These are phyloP conservation scores for Castanea mollissima DNA, from an alignment of 306 rosid genomes.

Conservation along the genomic window DNA sequence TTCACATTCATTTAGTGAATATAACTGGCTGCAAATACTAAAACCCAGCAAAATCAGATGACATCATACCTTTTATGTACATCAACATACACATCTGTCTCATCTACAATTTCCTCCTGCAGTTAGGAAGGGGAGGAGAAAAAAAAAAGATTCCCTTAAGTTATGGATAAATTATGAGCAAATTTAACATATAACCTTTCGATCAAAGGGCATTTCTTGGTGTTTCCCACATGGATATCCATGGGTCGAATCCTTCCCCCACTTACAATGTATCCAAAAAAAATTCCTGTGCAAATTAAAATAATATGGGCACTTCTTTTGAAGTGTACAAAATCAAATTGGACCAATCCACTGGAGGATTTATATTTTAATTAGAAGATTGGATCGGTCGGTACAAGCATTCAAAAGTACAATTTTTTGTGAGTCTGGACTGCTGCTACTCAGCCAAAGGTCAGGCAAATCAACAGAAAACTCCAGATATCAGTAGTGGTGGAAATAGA, in stretches of 20 bases:
- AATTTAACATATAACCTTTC: too few relatives aligned
- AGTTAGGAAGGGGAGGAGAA: slow-evolving; percentile 1
- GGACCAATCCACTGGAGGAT: not conserved
- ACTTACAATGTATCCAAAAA: too few relatives aligned
- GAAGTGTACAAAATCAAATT: not conserved
- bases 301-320: not conserved
- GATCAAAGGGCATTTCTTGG: too few relatives aligned
- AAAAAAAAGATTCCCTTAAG: not conserved
- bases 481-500: slow-evolving; percentile 2
- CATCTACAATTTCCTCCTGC: slow-evolving; percentile 63
- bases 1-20: slow-evolving; percentile 19
- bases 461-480: not conserved
- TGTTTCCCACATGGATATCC: too few relatives aligned
- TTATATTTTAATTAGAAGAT: not conserved
- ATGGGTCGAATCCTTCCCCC: too few relatives aligned
- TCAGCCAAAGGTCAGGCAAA: not conserved
- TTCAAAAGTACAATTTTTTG: not conserved
- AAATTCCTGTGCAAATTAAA: not conserved
- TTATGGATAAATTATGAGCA: not conserved
- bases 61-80: slow-evolving; percentile 63
- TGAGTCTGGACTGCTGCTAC: not conserved
- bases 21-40: slow-evolving; percentile 4
- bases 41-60: slow-evolving; percentile 9
- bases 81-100: slow-evolving; percentile 61
- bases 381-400: not conserved